Base-by-base conservation (phyloP, 164 flowering plant species). In the Taxillus chinensis region DNA sequence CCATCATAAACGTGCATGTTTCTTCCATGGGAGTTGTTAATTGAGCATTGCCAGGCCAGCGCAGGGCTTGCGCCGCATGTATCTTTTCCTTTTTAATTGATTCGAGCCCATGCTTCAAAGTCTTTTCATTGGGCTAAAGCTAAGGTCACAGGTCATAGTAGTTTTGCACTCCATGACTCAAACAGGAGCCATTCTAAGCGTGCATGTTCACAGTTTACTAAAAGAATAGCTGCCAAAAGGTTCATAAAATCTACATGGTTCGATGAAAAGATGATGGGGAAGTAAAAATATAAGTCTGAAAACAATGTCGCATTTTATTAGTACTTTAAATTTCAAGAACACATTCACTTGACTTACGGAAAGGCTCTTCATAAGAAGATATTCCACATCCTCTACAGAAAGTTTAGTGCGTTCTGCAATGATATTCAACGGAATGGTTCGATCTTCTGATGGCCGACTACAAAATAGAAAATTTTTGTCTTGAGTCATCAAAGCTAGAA, bases 341-440 rank as follows among this genome's bases (percentile, higher is more conserved):
- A 53, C 8, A 45, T 48, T n/a, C 8, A 80, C 27, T 27, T 27
- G 9, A 48, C 97, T 87, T 78, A 93, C 97, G 65, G 97, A 90
- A 51, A 93, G 86, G 72, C 95, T 83, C 83, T 90, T 93, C 95
- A 93, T 88, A 55, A 93, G 89, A 71, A 93, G 99, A 77, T 82
- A 82, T 69, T 93, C 96, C 61, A 89, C 99, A 68, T 89, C 95
- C 76, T 86, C 96, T 4, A 87, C 63, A 6, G 95, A 77, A 61
- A 93, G 92, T 67, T 80, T 89, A 45, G 99, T 93, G 57, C 87
- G 86, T 63, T 89, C 91, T 8, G 95, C 91, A 71, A 93, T 89
- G 65, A 87, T 64, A 42, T 61, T 75, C 56, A 90, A 69, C 15
- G 99, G 95, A 69, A 93, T 83, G 7, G 96, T 93, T 67, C 96